A percentile compares a stretch with the other conserved stretches of the same genome.
Evolutionary conservation across 371 early-diverging fungal genomes (phyloP).

Genomic region (Rhizopus delemar): DNA sequence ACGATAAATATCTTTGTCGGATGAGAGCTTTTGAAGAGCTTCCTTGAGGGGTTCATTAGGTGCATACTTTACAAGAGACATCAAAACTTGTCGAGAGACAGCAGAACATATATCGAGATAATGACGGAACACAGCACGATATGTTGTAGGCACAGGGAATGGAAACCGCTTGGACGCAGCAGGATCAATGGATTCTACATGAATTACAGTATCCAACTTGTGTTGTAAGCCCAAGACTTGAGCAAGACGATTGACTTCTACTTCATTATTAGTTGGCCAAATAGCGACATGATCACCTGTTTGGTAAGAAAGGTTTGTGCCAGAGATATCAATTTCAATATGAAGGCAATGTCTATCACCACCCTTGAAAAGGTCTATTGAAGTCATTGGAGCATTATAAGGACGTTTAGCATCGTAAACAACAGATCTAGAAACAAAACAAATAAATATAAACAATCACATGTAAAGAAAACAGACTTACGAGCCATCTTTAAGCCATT

Average conservation of each 20-base stretch:
- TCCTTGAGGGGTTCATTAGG: slow-evolving; percentile 56
- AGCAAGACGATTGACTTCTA: slow-evolving; percentile 70
- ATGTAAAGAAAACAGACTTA: slow-evolving; percentile 14
- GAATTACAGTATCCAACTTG: slow-evolving; percentile 66
- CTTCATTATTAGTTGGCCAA: slow-evolving; percentile 84
- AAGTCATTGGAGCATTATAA: slow-evolving; percentile 65
- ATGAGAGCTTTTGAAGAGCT: slow-evolving; percentile 57
- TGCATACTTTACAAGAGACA: slow-evolving; percentile 59
- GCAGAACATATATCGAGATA: slow-evolving; percentile 86
- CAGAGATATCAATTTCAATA: slow-evolving; percentile 86
- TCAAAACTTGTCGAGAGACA: slow-evolving; percentile 66
- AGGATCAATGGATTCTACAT: slow-evolving; percentile 64
- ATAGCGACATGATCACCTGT: slow-evolving; percentile 97
- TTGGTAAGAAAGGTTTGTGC: slow-evolving; percentile 78
- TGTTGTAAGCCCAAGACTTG: slow-evolving; percentile 61
- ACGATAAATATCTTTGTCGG: slow-evolving; percentile 75
- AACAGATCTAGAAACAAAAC: slow-evolving; percentile 25
- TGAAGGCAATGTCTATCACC: slow-evolving; percentile 86
- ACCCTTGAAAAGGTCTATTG: slow-evolving; percentile 69
- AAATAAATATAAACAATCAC: not conserved
- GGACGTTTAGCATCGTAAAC: slow-evolving; percentile 82
- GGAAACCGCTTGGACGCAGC: slow-evolving; percentile 73
- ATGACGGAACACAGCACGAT: slow-evolving; percentile 83
- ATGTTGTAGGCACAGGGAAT: slow-evolving; percentile 88
- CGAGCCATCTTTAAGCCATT: slow-evolving; percentile 30